phyloP scores from a whole-genome alignment of 2,329 filamentous ascomycete species.

The Penicillium sp. region DNA sequence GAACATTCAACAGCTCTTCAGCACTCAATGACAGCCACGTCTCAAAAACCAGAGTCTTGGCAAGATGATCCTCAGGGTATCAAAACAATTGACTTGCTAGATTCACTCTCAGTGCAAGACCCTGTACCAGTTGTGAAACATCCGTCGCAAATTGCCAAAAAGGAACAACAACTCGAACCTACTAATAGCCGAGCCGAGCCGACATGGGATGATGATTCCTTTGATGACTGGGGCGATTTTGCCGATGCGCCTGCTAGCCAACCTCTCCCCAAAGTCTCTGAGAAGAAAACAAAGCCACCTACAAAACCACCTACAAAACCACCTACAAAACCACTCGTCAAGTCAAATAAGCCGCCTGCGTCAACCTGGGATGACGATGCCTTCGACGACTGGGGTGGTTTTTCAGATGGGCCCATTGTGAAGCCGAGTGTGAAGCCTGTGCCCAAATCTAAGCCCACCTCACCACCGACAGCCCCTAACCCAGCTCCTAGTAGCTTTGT shows the following conservation, averaged over 20 bases:
- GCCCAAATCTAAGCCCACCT: conserved; percentile 2
- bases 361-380: conserved; percentile 19
- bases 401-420: conserved; percentile 16
- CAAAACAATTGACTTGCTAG: conserved; percentile 24
- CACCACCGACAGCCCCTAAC: conserved; percentile 7
- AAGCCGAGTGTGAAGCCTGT: conserved; percentile 3
- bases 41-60: neutral
- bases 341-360: conserved; percentile 5
- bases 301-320: conserved; percentile 10
- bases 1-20: neutral
- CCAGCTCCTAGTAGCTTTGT: conserved; percentile 12
- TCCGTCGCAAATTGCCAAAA: neutral
- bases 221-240: conserved; percentile 21
- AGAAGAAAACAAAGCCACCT: conserved; percentile 2
- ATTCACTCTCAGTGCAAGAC: conserved; percentile 29
- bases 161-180: neutral
- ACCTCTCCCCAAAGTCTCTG: conserved; percentile 10
- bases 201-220: conserved; percentile 17
- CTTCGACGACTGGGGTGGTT: conserved; percentile 23
- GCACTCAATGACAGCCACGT: neutral
- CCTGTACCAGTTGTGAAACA: conserved; percentile 7
- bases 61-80: neutral
- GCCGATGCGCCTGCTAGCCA: conserved; percentile 11
- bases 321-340: conserved; percentile 3
- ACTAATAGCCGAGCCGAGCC: conserved; percentile 14